Base-by-base conservation (phyloP, 805 yeast species). In the Candida morakotiae region DNA sequence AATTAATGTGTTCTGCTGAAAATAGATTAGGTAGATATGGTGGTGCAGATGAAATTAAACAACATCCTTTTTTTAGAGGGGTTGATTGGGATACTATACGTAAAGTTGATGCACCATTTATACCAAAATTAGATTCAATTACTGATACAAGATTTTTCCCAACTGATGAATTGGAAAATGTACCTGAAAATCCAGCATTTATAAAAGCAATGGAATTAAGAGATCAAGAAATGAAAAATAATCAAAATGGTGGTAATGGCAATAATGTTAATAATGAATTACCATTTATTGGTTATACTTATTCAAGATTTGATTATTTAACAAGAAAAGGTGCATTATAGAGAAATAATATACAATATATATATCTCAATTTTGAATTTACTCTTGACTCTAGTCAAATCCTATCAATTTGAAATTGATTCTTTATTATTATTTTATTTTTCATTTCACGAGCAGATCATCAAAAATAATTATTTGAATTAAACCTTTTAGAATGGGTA, bases 91-190 rank as follows among this genome's bases (percentile, higher is more conserved):
- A 81, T 37, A 78, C 86, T 13, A 88, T 88, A 40, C 69, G 96
- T 41, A 81, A 78, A 41, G 94, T 87, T 40, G 87, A 82, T 49
- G 96, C 96, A 3, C 97, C 97, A 16, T 88, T 88, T 52, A 84
- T 93, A 48, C 96, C 98, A 18, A 85, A 87, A 55, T 73, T 93
- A 55, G 78, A 88, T 48, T 83, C 95, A 9, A 83, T 91, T 43
- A 91, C 98, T 5, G 98, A 93, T 60, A 93, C 98, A 0, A 74
- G 97, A 50, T 91, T 91, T 69, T 93, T 93, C 87, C 98, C 98
- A 28, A 87, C 95, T 2, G 98, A 91, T 58, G 98, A 91, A 56
- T 70, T 91, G 52, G 96, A 91, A 59, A 87, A 86, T 52, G 88
- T 91, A 35, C 96, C 98, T 2, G 97, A 89, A 52, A 79, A 87